Conservation (phyloP, 2,329 filamentous ascomycete genomes). For the Pseudophaeomoniella oleicola region DNA sequence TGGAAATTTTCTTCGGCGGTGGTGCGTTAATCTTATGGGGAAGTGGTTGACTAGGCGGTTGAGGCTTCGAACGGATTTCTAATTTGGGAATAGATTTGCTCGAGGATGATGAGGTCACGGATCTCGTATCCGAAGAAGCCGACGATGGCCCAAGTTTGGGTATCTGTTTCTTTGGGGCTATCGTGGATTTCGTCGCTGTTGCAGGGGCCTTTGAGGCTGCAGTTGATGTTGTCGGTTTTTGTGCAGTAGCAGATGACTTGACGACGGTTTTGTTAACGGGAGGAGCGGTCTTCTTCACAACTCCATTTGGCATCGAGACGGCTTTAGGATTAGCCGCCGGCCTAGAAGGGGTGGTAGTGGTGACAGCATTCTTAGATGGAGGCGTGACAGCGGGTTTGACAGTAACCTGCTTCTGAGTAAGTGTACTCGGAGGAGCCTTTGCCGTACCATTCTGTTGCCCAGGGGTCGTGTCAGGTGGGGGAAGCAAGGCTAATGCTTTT, state of each 20-base stretch:
- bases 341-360: not conserved
- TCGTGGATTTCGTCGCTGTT: no score
- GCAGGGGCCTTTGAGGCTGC: no score
- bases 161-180: not conserved
- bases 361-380: not conserved
- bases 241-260: not conserved
- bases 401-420: not conserved
- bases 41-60: no score
- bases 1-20: no score
- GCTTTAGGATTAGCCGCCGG: not conserved
- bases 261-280: not conserved
- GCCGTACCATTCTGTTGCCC: no score
- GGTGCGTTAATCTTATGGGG: no score
- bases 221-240: no score
- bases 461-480: no score
- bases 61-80: not conserved
- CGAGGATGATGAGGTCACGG: not conserved
- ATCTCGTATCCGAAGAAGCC: not conserved
- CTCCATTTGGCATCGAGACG: not conserved
- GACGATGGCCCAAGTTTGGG: not conserved
- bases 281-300: no score
- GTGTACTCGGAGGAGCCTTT: not conserved
- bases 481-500: not conserved
- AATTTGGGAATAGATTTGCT: not conserved
- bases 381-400: not conserved